Evolutionary conservation across 768 basidiomycete genomes (phyloP).

Genomic region (Porpolomopsis calyptriformis): DNA sequence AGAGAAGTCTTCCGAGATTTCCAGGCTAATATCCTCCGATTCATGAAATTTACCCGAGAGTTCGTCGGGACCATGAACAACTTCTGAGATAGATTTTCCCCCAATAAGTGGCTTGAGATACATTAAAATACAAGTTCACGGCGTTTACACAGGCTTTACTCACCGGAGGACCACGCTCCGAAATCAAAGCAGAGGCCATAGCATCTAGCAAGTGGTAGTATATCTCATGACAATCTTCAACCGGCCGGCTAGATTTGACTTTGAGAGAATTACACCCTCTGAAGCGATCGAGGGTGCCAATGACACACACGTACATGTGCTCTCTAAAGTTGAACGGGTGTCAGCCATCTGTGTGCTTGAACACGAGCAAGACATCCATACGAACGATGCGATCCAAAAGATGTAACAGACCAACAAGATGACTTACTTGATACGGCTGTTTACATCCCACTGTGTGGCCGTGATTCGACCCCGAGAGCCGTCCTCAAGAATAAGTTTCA

Average conservation of each 20-base stretch:
- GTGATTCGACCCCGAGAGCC: not conserved
- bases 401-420: not conserved
- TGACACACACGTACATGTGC: constrained; percentile 8
- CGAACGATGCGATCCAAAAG: not conserved
- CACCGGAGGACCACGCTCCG: constrained; percentile 16
- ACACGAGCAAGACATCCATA: no score
- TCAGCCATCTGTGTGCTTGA: no score
- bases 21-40: not conserved
- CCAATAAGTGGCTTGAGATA: no score
- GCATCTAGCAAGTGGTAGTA: constrained; percentile 20
- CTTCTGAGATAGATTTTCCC: no score
- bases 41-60: no score
- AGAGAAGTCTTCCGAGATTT: not conserved
- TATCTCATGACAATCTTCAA: constrained; percentile 17
- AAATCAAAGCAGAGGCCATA: constrained; percentile 14
- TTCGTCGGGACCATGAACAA: no score
- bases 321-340: no score
- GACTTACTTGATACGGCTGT: not conserved
- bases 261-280: constrained; percentile 15
- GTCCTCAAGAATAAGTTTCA: not conserved
- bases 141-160: not conserved
- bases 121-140: no score
- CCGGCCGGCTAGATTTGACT: constrained; percentile 12
- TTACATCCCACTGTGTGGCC: not conserved
- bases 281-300: constrained; percentile 17